Percentiles rank a stretch among this genome's conserved stretches.
Evolutionary conservation across 1,284 basidiomycete genomes (phyloP).

Genomic region (Tremellales sp.): DNA sequence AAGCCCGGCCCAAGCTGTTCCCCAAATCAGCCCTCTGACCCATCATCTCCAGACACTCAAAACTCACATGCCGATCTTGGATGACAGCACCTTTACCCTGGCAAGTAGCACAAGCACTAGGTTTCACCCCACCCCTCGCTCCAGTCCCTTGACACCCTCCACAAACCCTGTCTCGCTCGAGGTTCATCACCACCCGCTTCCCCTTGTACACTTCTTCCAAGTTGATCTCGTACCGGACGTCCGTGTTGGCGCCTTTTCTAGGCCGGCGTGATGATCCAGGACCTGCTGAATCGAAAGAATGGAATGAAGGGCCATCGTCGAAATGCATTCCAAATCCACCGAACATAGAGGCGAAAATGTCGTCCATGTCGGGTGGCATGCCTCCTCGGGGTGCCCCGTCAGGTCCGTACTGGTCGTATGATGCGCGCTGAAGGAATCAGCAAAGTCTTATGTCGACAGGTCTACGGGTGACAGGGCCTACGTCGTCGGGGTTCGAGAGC

Average conservation of each 20-base stretch:
- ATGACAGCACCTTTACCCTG: conserved; percentile 60
- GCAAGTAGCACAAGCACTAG: conserved; percentile 75
- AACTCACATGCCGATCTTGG: conserved; percentile 43
- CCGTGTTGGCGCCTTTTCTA: conserved; percentile 60
- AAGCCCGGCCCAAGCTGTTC: conserved; percentile 43
- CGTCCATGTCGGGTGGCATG: conserved; percentile 60
- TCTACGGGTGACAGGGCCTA: conserved; percentile 9
- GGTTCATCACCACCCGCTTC: conserved; percentile 79
- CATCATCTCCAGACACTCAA: background rate
- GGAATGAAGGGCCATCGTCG: conserved; percentile 29
- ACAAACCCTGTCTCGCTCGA: conserved; percentile 82
- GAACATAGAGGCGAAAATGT: conserved; percentile 77
- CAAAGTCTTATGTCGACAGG: background rate
- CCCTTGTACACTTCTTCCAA: conserved; percentile 92
- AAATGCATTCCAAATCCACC: conserved; percentile 55
- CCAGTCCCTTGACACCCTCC: conserved; percentile 79
- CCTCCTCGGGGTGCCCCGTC: conserved; percentile 53
- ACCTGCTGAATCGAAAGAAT: conserved; percentile 53
- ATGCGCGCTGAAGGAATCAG: conserved; percentile 55
- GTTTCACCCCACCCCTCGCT: conserved; percentile 70
- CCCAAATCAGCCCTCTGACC: background rate
- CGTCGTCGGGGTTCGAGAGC: conserved; percentile 65
- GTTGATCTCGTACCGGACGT: conserved; percentile 77
- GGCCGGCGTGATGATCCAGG: conserved; percentile 46
- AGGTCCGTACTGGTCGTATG: conserved; percentile 78